Conservation (phyloP, 306 rosid species). For the Leucaena leucocephala region DNA sequence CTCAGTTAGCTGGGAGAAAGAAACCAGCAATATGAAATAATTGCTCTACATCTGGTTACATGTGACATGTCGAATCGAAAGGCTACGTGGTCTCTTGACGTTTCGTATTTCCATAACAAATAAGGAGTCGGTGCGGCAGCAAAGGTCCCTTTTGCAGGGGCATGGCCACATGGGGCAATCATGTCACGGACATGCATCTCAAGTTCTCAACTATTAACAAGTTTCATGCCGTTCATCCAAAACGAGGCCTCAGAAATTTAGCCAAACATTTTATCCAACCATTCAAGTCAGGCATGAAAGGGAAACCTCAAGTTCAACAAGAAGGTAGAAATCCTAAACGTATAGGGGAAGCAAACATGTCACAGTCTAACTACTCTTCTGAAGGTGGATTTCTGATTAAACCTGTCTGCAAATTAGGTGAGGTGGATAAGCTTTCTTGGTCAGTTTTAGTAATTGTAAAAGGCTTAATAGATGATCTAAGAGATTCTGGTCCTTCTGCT, state of each 20-base stretch:
- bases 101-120: conserved; percentile 20
- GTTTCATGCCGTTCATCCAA: conserved; percentile 29
- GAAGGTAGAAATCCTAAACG: conserved; percentile 37
- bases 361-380: conserved; percentile 53
- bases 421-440: conserved; percentile 35
- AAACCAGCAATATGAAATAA: conserved; percentile 6
- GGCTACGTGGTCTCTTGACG: neutral
- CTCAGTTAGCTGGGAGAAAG: neutral
- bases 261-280: conserved; percentile 34
- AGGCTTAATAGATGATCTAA: conserved; percentile 67
- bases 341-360: conserved; percentile 39
- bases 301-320: conserved; percentile 40
- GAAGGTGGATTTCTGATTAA: conserved; percentile 40
- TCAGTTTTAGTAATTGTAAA: conserved; percentile 40
- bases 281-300: conserved; percentile 25
- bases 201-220: conserved; percentile 6
- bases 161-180: conserved; percentile 17
- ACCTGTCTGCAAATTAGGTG: conserved; percentile 41
- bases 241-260: conserved; percentile 23
- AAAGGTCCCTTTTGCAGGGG: conserved; percentile 17
- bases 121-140: conserved; percentile 38
- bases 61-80: conserved; percentile 29
- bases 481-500: conserved; percentile 77
- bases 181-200: conserved; percentile 23
- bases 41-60: conserved; percentile 20